Base-by-base conservation (phyloP, 2,329 filamentous ascomycete species). In the Neoarthrinium moseri region DNA sequence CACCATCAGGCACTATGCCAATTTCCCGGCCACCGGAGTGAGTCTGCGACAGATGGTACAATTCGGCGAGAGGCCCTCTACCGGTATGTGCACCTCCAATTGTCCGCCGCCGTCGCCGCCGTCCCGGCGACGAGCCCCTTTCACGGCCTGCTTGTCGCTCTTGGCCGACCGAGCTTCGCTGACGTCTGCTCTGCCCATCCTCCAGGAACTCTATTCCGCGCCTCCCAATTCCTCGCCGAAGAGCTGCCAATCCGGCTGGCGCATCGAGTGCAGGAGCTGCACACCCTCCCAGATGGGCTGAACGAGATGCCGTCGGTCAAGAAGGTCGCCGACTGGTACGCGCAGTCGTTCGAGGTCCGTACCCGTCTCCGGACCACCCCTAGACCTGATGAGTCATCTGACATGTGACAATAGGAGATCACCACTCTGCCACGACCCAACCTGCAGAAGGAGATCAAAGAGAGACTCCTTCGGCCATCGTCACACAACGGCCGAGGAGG, bases 31-130 rank as follows among this genome's bases (percentile, higher is more conserved):
- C 51, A 99, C 94, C 12, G 94, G 94, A 61, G 89, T 95, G 60
- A 96, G 91, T 66, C 78, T 99, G 70, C 83, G 94, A 67, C 94
- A 99, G 78, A 99, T 99, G 94, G 92, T 97, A 48, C 92, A 97
- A 69, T 97, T 97, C 68, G 92, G 92, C 64, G 91, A 96, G 74
- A 89, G 84, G 67, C 91, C 92, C 43, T 96, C 91, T 13, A 89
- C 85, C 59, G 90, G 89, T 94, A 75, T 61, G 79, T 68, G 47
- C n/a, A n/a, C n/a, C n/a, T n/a, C n/a, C n/a, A n/a, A n/a, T n/a
- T n/a, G n/a, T n/a, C n/a, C n/a, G n/a, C n/a, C n/a, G n/a, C n/a
- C n/a, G n/a, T n/a, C n/a, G n/a, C n/a, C n/a, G n/a, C n/a, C n/a
- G n/a, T n/a, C n/a, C n/a, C n/a, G n/a, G n/a, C n/a, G n/a, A n/a